Evolutionary conservation across 768 basidiomycete genomes (phyloP).

Genomic region (Hysterangium stoloniferum): DNA sequence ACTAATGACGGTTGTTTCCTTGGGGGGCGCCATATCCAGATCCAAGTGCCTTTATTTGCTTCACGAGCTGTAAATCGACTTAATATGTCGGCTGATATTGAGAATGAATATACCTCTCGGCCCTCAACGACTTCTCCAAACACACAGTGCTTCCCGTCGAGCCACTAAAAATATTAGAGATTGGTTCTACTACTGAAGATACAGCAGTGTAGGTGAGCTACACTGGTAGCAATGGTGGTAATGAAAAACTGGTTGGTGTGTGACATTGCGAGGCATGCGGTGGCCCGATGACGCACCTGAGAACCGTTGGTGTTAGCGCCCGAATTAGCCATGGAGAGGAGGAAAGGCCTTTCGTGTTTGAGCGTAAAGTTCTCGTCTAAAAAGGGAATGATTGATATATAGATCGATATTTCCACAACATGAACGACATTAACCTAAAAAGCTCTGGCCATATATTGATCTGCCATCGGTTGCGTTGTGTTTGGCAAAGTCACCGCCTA

Average conservation of each 20-base stretch:
- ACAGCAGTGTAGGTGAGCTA: background rate
- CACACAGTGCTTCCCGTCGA: slow-evolving; percentile 80
- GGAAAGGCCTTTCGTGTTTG: slow-evolving; percentile 53
- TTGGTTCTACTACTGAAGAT: background rate
- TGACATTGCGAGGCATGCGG: background rate
- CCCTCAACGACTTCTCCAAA: slow-evolving; percentile 80
- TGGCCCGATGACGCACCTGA: slow-evolving; percentile 36
- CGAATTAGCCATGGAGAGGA: slow-evolving; percentile 86
- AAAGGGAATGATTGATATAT: background rate
- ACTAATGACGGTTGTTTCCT: slow-evolving; percentile 42
- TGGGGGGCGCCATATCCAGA: slow-evolving; percentile 33
- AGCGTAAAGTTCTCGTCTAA: slow-evolving; percentile 65
- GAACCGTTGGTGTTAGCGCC: slow-evolving; percentile 78
- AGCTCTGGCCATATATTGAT: slow-evolving; percentile 79
- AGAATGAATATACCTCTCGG: slow-evolving; percentile 30
- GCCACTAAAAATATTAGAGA: slow-evolving; percentile 38
- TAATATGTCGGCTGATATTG: slow-evolving; percentile 17
- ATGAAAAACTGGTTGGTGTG: slow-evolving; percentile 75
- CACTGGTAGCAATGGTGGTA: slow-evolving; percentile 59
- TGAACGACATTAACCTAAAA: slow-evolving; percentile 43
- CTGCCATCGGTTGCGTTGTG: slow-evolving; percentile 75
- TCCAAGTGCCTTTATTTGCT: slow-evolving; percentile 35
- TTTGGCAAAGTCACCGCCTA: slow-evolving; percentile 69
- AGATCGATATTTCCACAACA: background rate
- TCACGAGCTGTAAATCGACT: slow-evolving; percentile 26